Conservation (phyloP, 495 filamentous ascomycete genomes). For the Pyronema omphalodes region DNA sequence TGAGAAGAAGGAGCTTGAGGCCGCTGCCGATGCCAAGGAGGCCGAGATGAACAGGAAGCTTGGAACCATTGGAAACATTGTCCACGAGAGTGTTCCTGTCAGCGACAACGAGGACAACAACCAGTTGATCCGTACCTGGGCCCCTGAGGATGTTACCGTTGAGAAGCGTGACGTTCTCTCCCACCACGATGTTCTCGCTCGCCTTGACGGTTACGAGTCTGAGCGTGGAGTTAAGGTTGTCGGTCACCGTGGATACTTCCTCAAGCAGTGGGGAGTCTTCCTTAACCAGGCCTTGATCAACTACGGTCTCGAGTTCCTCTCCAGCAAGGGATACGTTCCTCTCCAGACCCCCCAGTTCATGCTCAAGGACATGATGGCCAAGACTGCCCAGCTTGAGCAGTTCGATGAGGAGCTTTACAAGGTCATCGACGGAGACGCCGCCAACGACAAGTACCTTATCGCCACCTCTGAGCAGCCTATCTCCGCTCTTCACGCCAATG, state of each 20-base stretch:
- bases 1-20: slow-evolving; percentile 59
- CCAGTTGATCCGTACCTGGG: slow-evolving; percentile 53
- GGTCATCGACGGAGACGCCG: slow-evolving; percentile 67
- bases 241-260: slow-evolving; percentile 85
- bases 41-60: slow-evolving; percentile 52
- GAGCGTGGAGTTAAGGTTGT: slow-evolving; percentile 89
- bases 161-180: slow-evolving; percentile 59
- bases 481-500: slow-evolving; percentile 75
- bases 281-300: slow-evolving; percentile 82
- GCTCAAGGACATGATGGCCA: slow-evolving; percentile 92
- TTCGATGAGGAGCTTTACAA: slow-evolving; percentile 98
- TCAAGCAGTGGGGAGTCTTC: slow-evolving; percentile 81
- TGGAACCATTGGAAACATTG: slow-evolving; percentile 77
- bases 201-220: slow-evolving; percentile 81
- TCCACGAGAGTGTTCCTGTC: slow-evolving; percentile 81
- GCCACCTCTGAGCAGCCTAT: slow-evolving; percentile 93
- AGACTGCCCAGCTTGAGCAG: slow-evolving; percentile 90
- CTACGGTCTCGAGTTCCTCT: slow-evolving; percentile 81
- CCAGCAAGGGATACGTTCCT: slow-evolving; percentile 57
- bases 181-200: slow-evolving; percentile 82
- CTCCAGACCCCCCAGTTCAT: slow-evolving; percentile 92
- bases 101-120: slow-evolving; percentile 91
- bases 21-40: slow-evolving; percentile 56
- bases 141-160: slow-evolving; percentile 48
- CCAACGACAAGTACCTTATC: slow-evolving; percentile 91